phyloP scores from a whole-genome alignment of 371 early-diverging fungal genomes.

The Zopfochytrium polystomum region DNA sequence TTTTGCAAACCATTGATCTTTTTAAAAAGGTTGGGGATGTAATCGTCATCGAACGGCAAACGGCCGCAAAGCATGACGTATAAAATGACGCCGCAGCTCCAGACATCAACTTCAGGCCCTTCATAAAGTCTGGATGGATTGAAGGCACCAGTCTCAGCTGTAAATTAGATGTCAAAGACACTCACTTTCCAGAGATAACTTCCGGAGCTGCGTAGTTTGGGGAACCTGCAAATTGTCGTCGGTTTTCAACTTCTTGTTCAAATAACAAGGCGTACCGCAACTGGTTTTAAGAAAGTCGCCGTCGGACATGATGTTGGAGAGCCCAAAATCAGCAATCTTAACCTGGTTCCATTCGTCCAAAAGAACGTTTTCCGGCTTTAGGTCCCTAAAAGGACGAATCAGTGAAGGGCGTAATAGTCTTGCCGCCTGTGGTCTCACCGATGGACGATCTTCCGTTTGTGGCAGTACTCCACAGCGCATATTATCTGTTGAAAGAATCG shows the following conservation, averaged over 20 bases:
- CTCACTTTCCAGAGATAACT: slow-evolving; percentile 85
- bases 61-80: slow-evolving; percentile 99
- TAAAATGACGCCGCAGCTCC: slow-evolving; percentile 98
- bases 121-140: slow-evolving; percentile 69
- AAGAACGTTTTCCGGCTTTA: slow-evolving; percentile 66
- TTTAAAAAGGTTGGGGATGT: slow-evolving; percentile 91
- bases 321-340: slow-evolving; percentile 96
- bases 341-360: slow-evolving; percentile 93
- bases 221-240: slow-evolving; percentile 29
- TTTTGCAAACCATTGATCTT: slow-evolving; percentile 65
- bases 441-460: slow-evolving; percentile 96
- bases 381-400: slow-evolving; percentile 36
- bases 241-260: slow-evolving; percentile 4
- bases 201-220: slow-evolving; percentile 78
- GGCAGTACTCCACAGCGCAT: slow-evolving; percentile 97
- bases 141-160: not conserved
- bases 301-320: slow-evolving; percentile 92
- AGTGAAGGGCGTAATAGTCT: slow-evolving; percentile 68
- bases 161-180: not conserved
- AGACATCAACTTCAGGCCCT: slow-evolving; percentile 98
- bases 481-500: slow-evolving; percentile 97
- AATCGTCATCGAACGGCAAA: slow-evolving; percentile 98
- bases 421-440: slow-evolving; percentile 48
- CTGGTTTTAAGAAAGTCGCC: slow-evolving; percentile 94
- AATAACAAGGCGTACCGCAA: slow-evolving; percentile 55